phyloP scores from a whole-genome alignment of 2,329 filamentous ascomycete species.

The Penicillium expansum region DNA sequence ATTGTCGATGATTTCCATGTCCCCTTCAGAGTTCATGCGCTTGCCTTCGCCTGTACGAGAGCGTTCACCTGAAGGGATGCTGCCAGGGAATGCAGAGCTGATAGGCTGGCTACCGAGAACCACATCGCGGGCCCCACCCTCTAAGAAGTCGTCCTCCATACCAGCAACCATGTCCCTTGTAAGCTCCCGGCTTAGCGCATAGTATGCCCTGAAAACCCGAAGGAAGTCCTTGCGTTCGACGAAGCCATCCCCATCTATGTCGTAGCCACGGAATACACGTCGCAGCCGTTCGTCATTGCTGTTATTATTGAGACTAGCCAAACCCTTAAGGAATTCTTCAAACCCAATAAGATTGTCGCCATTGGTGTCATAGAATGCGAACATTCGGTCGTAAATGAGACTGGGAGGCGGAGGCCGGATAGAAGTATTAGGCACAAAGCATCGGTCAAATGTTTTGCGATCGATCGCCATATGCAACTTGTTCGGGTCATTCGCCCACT shows the following conservation, averaged over 20 bases:
- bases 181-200: slow-evolving; percentile 84
- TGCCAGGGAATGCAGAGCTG: slow-evolving; percentile 72
- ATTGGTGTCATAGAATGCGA: slow-evolving; percentile 92
- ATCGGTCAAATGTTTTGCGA: slow-evolving; percentile 86
- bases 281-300: slow-evolving; percentile 63
- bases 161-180: slow-evolving; percentile 78
- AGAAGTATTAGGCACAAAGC: slow-evolving; percentile 82
- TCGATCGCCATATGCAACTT: slow-evolving; percentile 81
- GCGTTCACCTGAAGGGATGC: slow-evolving; percentile 62
- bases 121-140: slow-evolving; percentile 72
- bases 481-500: slow-evolving; percentile 78
- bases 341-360: slow-evolving; percentile 87
- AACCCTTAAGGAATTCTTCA: slow-evolving; percentile 80
- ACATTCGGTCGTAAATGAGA: slow-evolving; percentile 93
- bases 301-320: slow-evolving; percentile 63
- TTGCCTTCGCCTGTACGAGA: slow-evolving; percentile 67
- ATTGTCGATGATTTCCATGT: slow-evolving; percentile 62
- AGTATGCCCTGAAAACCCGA: slow-evolving; percentile 88
- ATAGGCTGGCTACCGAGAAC: slow-evolving; percentile 72
- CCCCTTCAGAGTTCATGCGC: slow-evolving; percentile 59
- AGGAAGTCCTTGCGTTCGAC: slow-evolving; percentile 84
- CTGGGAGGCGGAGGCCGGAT: slow-evolving; percentile 75
- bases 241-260: slow-evolving; percentile 83
- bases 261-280: slow-evolving; percentile 83
- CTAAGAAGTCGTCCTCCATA: slow-evolving; percentile 73